phyloP scores from a whole-genome alignment of 2,329 filamentous ascomycete species.

The Ophiostoma sp. region DNA sequence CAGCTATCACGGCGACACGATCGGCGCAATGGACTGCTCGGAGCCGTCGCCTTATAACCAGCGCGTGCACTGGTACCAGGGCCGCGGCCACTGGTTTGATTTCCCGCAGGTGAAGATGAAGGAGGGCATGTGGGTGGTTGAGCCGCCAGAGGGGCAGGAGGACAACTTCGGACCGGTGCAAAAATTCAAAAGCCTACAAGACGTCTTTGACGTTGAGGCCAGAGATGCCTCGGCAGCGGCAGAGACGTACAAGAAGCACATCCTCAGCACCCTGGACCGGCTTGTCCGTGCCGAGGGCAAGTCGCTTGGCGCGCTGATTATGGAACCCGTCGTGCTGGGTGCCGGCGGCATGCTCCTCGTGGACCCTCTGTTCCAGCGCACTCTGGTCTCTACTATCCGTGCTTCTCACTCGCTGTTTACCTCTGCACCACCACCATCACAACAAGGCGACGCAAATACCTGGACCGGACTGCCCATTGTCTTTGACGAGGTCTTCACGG shows the following conservation, averaged over 20 bases:
- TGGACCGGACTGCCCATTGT: conserved; percentile 75
- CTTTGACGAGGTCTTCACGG: conserved; percentile 85
- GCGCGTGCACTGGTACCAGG: conserved; percentile 80
- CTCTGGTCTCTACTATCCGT: conserved; percentile 63
- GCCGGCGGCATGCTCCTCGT: conserved; percentile 80
- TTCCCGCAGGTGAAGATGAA: conserved; percentile 66
- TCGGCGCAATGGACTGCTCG: conserved; percentile 80
- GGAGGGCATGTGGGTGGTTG: conserved; percentile 61
- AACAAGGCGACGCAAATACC: conserved; percentile 28
- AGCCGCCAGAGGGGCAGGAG: conserved; percentile 35
- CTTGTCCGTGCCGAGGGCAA: conserved; percentile 50
- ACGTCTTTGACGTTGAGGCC: conserved; percentile 15
- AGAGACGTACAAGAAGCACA: conserved; percentile 54
- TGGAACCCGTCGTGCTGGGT: conserved; percentile 75
- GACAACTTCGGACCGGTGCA: conserved; percentile 5
- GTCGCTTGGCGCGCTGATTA: conserved; percentile 70
- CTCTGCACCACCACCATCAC: background rate
- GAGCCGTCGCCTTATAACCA: conserved; percentile 74
- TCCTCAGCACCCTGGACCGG: conserved; percentile 47
- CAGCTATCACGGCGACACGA: conserved; percentile 82
- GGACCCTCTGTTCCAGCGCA: conserved; percentile 76
- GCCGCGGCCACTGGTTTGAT: conserved; percentile 75
- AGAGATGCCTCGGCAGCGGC: conserved; percentile 38
- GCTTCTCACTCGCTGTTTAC: conserved; percentile 33
- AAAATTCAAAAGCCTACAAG: background rate